Percentiles rank a stretch among this genome's conserved stretches.
Conservation (phyloP, 768 basidiomycete species). For the Steccherinum ochraceum region DNA sequence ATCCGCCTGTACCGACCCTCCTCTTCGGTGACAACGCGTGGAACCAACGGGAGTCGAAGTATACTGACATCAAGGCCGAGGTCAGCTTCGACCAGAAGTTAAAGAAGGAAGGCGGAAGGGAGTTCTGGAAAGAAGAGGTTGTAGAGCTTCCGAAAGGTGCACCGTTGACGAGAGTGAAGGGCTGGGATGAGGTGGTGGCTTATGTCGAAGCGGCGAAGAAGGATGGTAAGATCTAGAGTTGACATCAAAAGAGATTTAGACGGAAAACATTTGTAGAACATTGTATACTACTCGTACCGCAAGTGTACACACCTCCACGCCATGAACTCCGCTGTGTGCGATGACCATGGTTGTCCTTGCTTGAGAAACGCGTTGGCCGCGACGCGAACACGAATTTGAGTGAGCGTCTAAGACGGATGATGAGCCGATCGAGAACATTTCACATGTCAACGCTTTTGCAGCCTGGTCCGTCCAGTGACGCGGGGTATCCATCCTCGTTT, state of each 20-base stretch:
- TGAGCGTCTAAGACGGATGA: not conserved
- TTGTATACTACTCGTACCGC: not conserved
- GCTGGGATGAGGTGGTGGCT: slow-evolving; percentile 55
- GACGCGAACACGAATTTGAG: no score
- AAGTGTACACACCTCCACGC: no score
- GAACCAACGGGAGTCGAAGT: slow-evolving; percentile 54
- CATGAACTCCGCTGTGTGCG: no score
- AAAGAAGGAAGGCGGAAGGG: slow-evolving; percentile 37
- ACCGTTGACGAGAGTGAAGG: slow-evolving; percentile 45
- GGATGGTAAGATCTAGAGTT: slow-evolving; percentile 8
- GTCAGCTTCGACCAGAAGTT: slow-evolving; percentile 48
- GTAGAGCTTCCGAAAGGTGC: slow-evolving; percentile 43
- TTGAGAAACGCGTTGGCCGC: no score
- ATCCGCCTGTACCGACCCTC: slow-evolving; percentile 50
- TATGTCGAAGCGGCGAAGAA: slow-evolving; percentile 32
- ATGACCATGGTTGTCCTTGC: not conserved
- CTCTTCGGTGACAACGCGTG: slow-evolving; percentile 76
- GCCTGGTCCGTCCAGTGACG: no score
- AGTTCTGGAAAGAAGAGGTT: slow-evolving; percentile 51
- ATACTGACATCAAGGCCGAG: slow-evolving; percentile 40
- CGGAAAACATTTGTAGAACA: no score
- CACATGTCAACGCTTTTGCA: not conserved
- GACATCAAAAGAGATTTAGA: no score
- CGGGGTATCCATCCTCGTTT: no score
- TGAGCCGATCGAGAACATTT: not conserved